Conservation (phyloP, 306 rosid species). For the Elaeagnus macrophylla region DNA sequence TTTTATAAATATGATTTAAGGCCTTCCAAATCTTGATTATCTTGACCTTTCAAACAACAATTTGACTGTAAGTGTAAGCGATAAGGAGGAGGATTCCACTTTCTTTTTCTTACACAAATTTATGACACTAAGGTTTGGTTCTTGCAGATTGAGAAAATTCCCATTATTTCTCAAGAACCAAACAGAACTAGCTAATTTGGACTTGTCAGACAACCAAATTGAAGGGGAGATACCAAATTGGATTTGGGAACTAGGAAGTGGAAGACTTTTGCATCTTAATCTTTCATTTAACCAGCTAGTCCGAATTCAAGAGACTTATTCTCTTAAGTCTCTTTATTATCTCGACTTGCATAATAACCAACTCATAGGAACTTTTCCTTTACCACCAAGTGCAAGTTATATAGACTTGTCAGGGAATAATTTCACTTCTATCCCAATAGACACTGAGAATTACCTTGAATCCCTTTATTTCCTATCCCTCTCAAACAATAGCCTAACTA, state of each 20-base stretch:
- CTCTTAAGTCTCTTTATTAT: background rate
- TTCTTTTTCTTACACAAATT: background rate
- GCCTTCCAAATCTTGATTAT: background rate
- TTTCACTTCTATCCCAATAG: background rate
- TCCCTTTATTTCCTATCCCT: background rate
- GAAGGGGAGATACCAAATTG: background rate
- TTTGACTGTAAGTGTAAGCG: background rate
- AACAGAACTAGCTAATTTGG: accelerated
- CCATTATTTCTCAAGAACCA: background rate
- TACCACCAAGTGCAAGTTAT: background rate
- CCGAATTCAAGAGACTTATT: constrained; percentile 1
- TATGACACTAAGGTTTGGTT: background rate
- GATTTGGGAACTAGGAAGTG: background rate
- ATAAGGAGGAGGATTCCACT: background rate
- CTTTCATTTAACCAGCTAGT: constrained; percentile 1
- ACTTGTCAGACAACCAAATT: constrained; percentile 2
- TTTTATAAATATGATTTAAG: background rate
- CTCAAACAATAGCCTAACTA: background rate
- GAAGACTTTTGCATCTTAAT: accelerated
- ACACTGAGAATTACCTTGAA: background rate
- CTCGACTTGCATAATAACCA: background rate
- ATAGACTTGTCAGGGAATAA: background rate
- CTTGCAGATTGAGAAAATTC: background rate
- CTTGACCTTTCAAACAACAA: constrained; percentile 9
- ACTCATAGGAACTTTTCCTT: background rate